Base-by-base conservation (phyloP, 2,329 filamentous ascomycete species). In the Calonectria hawksworthii region DNA sequence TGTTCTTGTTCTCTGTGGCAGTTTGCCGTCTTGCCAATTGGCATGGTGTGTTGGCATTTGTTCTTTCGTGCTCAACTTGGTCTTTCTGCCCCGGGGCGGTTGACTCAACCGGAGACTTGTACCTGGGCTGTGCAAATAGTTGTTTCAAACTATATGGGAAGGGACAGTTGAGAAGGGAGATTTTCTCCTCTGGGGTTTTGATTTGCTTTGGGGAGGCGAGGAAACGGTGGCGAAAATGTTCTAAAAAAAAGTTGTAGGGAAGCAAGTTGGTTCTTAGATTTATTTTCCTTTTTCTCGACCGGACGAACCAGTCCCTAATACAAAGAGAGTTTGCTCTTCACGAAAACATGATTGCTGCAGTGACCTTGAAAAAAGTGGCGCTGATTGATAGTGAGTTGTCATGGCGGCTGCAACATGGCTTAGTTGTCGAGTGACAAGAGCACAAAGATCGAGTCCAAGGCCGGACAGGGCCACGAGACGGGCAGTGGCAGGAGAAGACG, bases 131-230 rank as follows among this genome's bases (percentile, higher is more conserved):
- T 63, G 41, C 56, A 63, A 41, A 2, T 41, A 28, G 23, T 38
- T 41, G 34, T 26, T 38, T 14, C 34, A 10, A 34, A 38, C 56
- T 38, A 23, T 61, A 41, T 18, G 28, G 28, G 67, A 61, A 26
- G 34, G 34, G 10, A n/a, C 4, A 41, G 32, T 54, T 30, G 32
- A 70, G 26, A 26, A 38, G 18, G 30, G 18, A 9, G 13, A 51
- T 30, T 23, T 41, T 76, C 74, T 2, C 54, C 75, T 75, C 75
- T 68, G 14, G 73, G 59, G 70, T 28, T 66, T 32, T 26, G 36
- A 8, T 30, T 38, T 34, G 18, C 18, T 30, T 47, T 44, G 56
- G 56, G 59, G 59, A 47, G 30, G 32, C 13, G 11, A 64, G 47
- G 47, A 70, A 70, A 64, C 18, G 16, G 68, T 21, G 56, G 56